Base-by-base conservation (phyloP, 2,329 filamentous ascomycete genomes). In the Fusarium subtropicale region DNA sequence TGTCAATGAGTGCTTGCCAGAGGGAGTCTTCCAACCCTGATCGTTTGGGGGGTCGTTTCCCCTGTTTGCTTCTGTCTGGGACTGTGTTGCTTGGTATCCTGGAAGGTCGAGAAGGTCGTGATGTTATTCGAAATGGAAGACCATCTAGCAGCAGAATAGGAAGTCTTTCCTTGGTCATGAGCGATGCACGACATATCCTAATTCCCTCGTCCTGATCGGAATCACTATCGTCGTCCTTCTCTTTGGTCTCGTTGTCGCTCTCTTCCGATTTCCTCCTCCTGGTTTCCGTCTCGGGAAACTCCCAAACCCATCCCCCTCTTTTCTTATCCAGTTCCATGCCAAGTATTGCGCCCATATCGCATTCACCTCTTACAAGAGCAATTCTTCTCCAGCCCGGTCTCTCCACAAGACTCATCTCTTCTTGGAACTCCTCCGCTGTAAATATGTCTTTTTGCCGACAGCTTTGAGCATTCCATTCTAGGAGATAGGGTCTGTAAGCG, bases 121-220 rank as follows among this genome's bases (percentile, higher is more conserved):
- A 33, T 1, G 56, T 33, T 53, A 55, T 28, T 2, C 56, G 56
- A 6, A 68, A 61, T 1, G 68, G 61, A 7, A 75, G 60, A 2
- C 73, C 73, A 33, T 75, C 71, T 24, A 75, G 64, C 1, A 75
- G 42, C 2, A 75, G 68, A 28, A 75, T 65, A 12, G 69, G 70
- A 8, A 75, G 60, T 28, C 63, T 64, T 3, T 72, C 68, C 31
- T 62, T 71, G 11, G 60, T 52, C 15, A 65, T 62, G 18, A 75
- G 63, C 0, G 69, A 66, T 18, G 71, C 73, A 12, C 70, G 64
- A 20, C 71, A 75, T 10, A 75, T 66, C n/a, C 69, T 71, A 5
- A 74, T 68, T 1, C 69, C 72, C 15, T 64, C 66, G 10, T 53
- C 58, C 5, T 64, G 56, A 22, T 41, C 56, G 28, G 46, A 11